Evolutionary conservation across 2,329 filamentous ascomycete species (phyloP).

Genomic region (Orbilia brochopaga): DNA sequence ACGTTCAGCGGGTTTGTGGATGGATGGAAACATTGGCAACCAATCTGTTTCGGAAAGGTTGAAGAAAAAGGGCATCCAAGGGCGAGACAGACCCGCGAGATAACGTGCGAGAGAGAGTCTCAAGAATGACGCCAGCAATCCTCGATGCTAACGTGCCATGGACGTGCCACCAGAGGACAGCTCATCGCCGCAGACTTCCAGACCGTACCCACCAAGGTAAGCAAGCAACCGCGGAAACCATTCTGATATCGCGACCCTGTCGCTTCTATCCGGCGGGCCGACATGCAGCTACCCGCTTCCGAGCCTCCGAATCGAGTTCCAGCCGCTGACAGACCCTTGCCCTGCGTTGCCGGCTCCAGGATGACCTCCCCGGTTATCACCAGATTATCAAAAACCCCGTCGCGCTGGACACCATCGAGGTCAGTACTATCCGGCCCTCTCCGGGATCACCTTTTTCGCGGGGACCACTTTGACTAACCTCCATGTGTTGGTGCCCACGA

Average conservation of each 20-base stretch:
- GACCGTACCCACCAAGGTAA: constrained; percentile 38
- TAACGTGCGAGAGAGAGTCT: constrained; percentile 6
- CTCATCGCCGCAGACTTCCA: constrained; percentile 36
- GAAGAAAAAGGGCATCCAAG: not conserved
- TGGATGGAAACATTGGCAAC: constrained; percentile 12
- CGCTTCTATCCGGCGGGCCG: not conserved
- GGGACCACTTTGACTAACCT: constrained; percentile 11
- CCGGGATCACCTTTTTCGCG: no score
- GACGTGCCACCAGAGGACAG: constrained; percentile 20
- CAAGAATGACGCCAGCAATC: not conserved
- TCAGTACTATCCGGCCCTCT: constrained; percentile 10
- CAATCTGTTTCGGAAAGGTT: constrained; percentile 16
- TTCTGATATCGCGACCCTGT: not conserved
- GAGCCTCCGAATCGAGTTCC: constrained; percentile 9
- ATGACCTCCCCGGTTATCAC: constrained; percentile 31
- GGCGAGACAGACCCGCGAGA: not conserved
- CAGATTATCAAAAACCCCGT: constrained; percentile 28
- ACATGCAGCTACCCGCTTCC: constrained; percentile 35
- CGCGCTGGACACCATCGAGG: constrained; percentile 40
- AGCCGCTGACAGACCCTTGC: constrained; percentile 33
- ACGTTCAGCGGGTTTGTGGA: constrained; percentile 2
- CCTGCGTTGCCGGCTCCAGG: constrained; percentile 27
- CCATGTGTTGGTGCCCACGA: constrained; percentile 19
- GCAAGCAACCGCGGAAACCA: constrained; percentile 9
- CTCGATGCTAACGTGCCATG: constrained; percentile 26